Percentiles rank a stretch among this genome's conserved stretches.
Conservation (phyloP, 805 yeast genomes). For the Brettanomyces custersianus region DNA sequence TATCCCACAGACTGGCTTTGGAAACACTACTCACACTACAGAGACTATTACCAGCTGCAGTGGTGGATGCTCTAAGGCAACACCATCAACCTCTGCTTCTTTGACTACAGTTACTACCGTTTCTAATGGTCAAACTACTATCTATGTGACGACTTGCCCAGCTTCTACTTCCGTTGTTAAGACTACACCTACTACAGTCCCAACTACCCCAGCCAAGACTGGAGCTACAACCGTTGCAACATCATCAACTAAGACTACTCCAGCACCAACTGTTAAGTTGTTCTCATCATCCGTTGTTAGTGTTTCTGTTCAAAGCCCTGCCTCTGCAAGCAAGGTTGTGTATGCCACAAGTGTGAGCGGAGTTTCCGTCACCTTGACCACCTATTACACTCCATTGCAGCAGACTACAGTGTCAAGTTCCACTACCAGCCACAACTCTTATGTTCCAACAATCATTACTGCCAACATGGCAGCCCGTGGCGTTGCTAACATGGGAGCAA, state of each 20-base stretch:
- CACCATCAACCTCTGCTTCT: neutral
- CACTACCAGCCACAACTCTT: neutral
- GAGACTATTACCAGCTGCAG: neutral
- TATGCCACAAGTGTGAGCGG: slow-evolving; percentile 20
- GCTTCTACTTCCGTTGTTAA: neutral
- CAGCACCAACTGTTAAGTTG: slow-evolving; percentile 13
- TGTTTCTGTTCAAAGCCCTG: slow-evolving; percentile 11
- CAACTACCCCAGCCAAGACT: neutral
- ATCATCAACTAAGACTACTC: neutral
- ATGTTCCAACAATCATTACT: neutral
- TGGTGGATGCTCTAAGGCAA: neutral
- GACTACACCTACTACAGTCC: neutral
- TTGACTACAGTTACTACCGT: neutral
- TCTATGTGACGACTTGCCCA: slow-evolving; percentile 2
- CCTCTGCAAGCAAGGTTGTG: slow-evolving; percentile 10
- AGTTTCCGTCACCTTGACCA: slow-evolving; percentile 19
- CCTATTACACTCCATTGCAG: slow-evolving; percentile 10
- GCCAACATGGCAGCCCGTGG: slow-evolving; percentile 1
- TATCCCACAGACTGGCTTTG: neutral
- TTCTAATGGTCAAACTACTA: slow-evolving; percentile 1
- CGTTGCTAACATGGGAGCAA: neutral
- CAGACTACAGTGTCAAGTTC: slow-evolving; percentile 2
- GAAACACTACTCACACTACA: neutral
- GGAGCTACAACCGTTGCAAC: neutral
- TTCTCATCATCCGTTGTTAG: slow-evolving; percentile 13